Percentiles rank a stretch among this genome's conserved stretches.
Evolutionary conservation across 108 stramenopile genomes (phyloP).

Genomic region (Aurantiochytrium sp.): DNA sequence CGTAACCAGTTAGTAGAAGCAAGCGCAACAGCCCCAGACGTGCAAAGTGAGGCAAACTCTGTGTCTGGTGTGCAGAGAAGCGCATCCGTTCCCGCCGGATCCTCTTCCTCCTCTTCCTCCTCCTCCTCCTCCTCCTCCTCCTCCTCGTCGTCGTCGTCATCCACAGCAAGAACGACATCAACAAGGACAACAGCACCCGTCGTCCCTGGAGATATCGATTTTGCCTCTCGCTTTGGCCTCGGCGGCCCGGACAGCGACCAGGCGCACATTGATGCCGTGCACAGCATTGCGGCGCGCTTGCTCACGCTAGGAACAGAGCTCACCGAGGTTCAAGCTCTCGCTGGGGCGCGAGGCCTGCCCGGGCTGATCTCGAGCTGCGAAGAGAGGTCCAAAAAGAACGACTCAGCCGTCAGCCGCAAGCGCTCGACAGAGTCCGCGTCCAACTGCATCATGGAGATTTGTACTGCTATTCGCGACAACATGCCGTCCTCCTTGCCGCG

Average conservation of each 20-base stretch:
- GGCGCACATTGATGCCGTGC: not conserved
- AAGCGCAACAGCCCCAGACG: too few relatives aligned
- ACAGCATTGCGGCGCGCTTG: not conserved
- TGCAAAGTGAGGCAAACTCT: too few relatives aligned
- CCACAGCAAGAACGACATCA: not conserved
- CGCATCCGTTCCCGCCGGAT: too few relatives aligned
- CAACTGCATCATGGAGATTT: not conserved
- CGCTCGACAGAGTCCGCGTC: not conserved
- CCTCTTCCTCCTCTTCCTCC: too few relatives aligned
- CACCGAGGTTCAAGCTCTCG: not conserved
- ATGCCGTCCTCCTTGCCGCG: not conserved
- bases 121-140: too few relatives aligned
- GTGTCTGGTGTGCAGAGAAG: too few relatives aligned
- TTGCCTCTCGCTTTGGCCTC: not conserved
- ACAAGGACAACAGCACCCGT: not conserved
- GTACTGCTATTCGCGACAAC: too few relatives aligned
- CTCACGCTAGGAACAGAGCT: not conserved
- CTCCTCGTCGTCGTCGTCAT: too few relatives aligned
- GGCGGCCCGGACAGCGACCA: too few relatives aligned
- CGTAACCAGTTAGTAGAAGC: too few relatives aligned
- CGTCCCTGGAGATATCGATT: not conserved
- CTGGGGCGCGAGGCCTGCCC: not conserved
- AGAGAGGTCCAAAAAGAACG: not conserved
- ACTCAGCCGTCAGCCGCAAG: not conserved
- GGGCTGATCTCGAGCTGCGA: not conserved